Conservation (phyloP, 2,329 filamentous ascomycete genomes). For the Alternaria dauci region DNA sequence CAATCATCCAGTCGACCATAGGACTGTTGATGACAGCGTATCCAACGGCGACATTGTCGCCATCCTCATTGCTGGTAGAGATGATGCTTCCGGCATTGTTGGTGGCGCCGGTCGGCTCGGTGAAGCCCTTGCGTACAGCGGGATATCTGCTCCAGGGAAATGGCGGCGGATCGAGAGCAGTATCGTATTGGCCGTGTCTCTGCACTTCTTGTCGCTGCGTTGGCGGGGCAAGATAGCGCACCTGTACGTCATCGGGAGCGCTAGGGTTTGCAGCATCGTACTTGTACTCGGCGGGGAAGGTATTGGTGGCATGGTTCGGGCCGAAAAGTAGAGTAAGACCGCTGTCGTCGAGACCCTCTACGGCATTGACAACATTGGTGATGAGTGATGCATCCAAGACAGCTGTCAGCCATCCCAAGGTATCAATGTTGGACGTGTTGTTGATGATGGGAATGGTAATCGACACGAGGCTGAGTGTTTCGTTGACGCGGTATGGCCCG, state of each 20-base stretch:
- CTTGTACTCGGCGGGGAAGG: constrained; percentile 49
- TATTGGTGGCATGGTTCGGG: constrained; percentile 71
- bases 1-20: constrained; percentile 81
- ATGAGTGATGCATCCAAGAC: constrained; percentile 74
- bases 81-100: constrained; percentile 76
- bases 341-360: constrained; percentile 74
- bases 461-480: constrained; percentile 77
- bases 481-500: constrained; percentile 77
- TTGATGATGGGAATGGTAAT: constrained; percentile 81
- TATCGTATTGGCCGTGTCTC: constrained; percentile 42
- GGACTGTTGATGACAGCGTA: constrained; percentile 73
- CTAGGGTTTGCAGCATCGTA: constrained; percentile 32
- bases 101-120: constrained; percentile 52
- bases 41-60: constrained; percentile 76
- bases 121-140: constrained; percentile 68
- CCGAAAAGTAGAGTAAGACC: constrained; percentile 77
- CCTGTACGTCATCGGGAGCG: constrained; percentile 35
- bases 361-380: constrained; percentile 67
- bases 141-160: constrained; percentile 71
- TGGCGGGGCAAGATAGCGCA: constrained; percentile 48
- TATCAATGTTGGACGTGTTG: constrained; percentile 66
- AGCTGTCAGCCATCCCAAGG: constrained; percentile 85
- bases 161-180: constrained; percentile 32
- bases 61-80: constrained; percentile 76
- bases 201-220: constrained; percentile 30